Conservation (phyloP, 1,284 basidiomycete genomes). For the Boletus semigastroideus region DNA sequence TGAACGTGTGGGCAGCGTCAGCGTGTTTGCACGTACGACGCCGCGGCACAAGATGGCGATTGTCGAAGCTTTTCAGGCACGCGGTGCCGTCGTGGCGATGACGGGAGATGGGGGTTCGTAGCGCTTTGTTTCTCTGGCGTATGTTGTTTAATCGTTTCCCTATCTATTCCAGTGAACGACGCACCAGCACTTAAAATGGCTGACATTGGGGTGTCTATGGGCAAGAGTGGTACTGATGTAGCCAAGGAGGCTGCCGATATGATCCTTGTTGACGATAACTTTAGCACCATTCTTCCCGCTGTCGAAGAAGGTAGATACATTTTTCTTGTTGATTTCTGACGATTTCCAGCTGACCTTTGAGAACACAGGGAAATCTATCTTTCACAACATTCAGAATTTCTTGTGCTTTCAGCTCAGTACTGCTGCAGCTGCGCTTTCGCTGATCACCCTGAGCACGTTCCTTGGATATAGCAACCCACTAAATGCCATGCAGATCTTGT, state of each 20-base stretch:
- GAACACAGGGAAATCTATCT: conserved; percentile 85
- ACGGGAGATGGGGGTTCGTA: conserved; percentile 84
- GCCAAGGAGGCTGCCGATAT: conserved; percentile 98
- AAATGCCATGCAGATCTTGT: conserved; percentile 98
- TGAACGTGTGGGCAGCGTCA: conserved; percentile 80
- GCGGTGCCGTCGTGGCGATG: conserved; percentile 94
- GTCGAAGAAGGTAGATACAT: conserved; percentile 82
- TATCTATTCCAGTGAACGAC: conserved; percentile 74
- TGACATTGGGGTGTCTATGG: conserved; percentile 98
- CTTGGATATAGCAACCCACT: conserved; percentile 89
- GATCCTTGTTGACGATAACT: conserved; percentile 97
- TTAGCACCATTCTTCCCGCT: conserved; percentile 90
- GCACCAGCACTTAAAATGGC: conserved; percentile 97
- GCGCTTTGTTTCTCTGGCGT: neutral
- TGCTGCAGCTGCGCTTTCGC: conserved; percentile 89
- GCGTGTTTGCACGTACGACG: conserved; percentile 93
- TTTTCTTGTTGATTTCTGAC: neutral
- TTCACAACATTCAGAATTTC: conserved; percentile 99
- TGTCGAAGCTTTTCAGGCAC: conserved; percentile 87
- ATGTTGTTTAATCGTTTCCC: neutral
- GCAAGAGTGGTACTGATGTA: conserved; percentile 94
- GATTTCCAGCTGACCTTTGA: neutral
- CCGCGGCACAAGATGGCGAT: conserved; percentile 98
- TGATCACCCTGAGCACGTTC: conserved; percentile 92
- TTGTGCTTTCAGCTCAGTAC: conserved; percentile 96